phyloP scores from a whole-genome alignment of 352 stramenopile genomes.

The Phytophthora melonis region DNA sequence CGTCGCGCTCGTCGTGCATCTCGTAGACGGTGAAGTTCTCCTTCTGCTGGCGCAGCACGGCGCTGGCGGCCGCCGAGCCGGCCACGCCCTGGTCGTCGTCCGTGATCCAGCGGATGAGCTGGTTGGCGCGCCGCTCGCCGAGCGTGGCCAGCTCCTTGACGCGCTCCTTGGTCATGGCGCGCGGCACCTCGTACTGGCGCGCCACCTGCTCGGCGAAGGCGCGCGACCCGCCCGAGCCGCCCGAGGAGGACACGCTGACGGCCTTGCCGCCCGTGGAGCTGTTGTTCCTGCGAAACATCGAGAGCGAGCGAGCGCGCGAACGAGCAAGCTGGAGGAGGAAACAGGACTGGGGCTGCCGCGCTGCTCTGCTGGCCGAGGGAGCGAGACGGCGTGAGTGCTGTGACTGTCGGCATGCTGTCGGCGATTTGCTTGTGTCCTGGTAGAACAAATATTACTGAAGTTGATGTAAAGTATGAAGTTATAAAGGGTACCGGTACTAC shows the following conservation, averaged over 20 bases:
- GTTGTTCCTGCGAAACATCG: slow-evolving; percentile 52
- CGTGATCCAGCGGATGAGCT: slow-evolving; percentile 73
- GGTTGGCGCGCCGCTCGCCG: slow-evolving; percentile 60
- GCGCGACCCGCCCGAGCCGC: slow-evolving; percentile 34
- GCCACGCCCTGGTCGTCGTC: slow-evolving; percentile 63
- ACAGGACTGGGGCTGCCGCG: slow-evolving; percentile 23
- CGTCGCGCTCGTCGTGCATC: slow-evolving; percentile 56
- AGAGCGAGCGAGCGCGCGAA: not conserved
- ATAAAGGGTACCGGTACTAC: slow-evolving; percentile 1
- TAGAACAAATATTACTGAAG: slow-evolving; percentile 7
- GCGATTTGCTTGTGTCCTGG: slow-evolving; percentile 29
- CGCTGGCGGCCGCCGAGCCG: slow-evolving; percentile 36
- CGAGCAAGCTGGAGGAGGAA: slow-evolving; percentile 14
- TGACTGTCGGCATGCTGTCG: slow-evolving; percentile 20
- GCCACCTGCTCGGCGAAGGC: slow-evolving; percentile 67
- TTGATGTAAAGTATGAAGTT: not conserved
- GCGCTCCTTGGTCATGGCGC: slow-evolving; percentile 52
- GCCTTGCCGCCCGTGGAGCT: slow-evolving; percentile 38
- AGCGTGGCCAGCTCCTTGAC: slow-evolving; percentile 52
- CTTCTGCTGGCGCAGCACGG: slow-evolving; percentile 74
- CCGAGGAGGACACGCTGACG: slow-evolving; percentile 7
- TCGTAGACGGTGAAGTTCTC: slow-evolving; percentile 86
- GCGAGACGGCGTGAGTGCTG: slow-evolving; percentile 17
- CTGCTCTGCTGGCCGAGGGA: slow-evolving; percentile 4
- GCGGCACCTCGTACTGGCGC: slow-evolving; percentile 66